A percentile compares a stretch with the other conserved stretches of the same genome.
phyloP scores from a whole-genome alignment of 1,284 basidiomycete genomes.

The Ustilago tritici region DNA sequence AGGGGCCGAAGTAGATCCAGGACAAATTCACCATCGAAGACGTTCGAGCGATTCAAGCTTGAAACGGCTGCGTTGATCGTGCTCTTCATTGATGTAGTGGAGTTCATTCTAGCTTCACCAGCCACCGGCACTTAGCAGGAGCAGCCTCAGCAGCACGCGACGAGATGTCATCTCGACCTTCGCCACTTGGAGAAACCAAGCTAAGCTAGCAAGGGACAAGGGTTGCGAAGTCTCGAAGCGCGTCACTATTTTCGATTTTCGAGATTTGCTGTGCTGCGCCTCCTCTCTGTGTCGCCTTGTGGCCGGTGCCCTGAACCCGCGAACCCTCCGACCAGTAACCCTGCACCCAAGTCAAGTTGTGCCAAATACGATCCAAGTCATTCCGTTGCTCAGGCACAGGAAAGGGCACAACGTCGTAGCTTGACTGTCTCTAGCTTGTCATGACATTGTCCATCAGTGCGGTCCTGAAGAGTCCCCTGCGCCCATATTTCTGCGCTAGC shows the following conservation, averaged over 20 bases:
- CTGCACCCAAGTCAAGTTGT: conserved; percentile 28
- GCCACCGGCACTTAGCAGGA: not conserved
- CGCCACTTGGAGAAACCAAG: not conserved
- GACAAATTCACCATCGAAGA: not conserved
- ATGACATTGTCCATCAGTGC: conserved; percentile 1
- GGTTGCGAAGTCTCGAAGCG: conserved; percentile 2
- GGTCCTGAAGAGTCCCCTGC: conserved; percentile 14
- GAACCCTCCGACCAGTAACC: conserved; percentile 14
- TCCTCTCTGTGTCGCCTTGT: not conserved
- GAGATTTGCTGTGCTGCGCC: not conserved
- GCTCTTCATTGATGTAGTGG: not conserved
- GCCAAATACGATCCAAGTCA: conserved; percentile 13
- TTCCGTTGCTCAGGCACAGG: not conserved
- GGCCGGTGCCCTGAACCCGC: conserved; percentile 6
- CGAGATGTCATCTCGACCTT: not conserved
- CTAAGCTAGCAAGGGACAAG: not conserved
- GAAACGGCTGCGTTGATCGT: conserved; percentile 6
- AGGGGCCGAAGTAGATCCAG: not conserved
- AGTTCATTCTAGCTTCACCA: not conserved
- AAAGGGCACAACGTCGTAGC: not conserved
- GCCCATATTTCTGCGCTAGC: conserved; percentile 20
- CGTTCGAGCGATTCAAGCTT: conserved; percentile 4
- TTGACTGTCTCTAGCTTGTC: not conserved
- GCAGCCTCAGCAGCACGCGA: not conserved
- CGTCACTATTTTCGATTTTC: conserved; percentile 8